phyloP scores from a whole-genome alignment of 441 rosid genomes.

The Euphorbia schlechtendalii region DNA sequence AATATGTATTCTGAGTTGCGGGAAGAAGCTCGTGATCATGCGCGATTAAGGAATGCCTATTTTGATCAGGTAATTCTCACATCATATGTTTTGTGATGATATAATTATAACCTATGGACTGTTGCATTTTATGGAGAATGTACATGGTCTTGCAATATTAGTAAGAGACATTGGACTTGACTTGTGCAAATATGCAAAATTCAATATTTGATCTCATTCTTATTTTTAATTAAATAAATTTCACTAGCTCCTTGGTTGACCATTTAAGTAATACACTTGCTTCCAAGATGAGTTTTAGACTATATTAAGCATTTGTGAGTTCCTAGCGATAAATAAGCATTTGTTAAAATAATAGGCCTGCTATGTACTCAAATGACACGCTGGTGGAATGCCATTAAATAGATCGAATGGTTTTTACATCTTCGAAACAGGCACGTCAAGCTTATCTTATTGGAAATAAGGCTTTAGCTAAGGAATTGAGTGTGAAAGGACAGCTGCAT shows the following conservation, averaged over 20 bases:
- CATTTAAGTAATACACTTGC: neutral
- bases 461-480: constrained; percentile 87
- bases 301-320: neutral
- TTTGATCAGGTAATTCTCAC: constrained; percentile 69
- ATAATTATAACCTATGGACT: neutral
- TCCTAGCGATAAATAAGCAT: neutral
- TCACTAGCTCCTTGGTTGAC: neutral
- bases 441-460: constrained; percentile 87
- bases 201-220: neutral
- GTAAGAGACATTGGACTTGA: neutral
- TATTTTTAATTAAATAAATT: neutral
- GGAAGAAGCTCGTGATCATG: constrained; percentile 91
- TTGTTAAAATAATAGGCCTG: too few species aligned
- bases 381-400: neutral
- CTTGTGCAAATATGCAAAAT: neutral
- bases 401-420: constrained; percentile 7
- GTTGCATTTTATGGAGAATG: neutral
- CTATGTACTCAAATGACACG: constrained; percentile 7
- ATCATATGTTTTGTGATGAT: neutral
- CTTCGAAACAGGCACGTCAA: constrained; percentile 61
- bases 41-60: constrained; percentile 76
- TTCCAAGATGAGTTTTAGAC: neutral
- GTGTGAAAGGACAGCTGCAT: constrained; percentile 86
- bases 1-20: constrained; percentile 76
- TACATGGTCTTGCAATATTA: constrained; percentile 7